Percentiles rank a stretch among this genome's conserved stretches.
These are phyloP conservation scores for Lineolata rhizophorae DNA, from an alignment of 495 filamentous ascomycete genomes.

Conservation along the genomic window DNA sequence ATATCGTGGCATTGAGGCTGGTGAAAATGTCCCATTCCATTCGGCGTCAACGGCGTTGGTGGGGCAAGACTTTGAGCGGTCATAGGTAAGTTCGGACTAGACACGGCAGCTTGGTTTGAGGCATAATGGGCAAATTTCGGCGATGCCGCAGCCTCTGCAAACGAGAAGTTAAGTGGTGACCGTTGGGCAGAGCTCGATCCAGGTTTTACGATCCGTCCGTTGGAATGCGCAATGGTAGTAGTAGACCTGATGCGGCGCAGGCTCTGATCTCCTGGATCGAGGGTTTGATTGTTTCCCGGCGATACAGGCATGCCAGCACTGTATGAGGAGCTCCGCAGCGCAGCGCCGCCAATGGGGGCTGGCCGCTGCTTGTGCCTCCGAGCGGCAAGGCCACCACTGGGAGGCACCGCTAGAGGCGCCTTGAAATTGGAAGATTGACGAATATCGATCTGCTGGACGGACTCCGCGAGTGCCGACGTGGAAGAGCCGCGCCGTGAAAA, in stretches of 20 bases:
- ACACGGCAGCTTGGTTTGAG: constrained; percentile 5
- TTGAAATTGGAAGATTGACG: constrained; percentile 4
- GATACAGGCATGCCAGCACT: constrained; percentile 12
- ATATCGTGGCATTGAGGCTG: constrained; percentile 11
- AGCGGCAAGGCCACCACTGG: constrained; percentile 15
- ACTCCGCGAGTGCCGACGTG: constrained; percentile 9
- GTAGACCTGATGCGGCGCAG: constrained; percentile 20
- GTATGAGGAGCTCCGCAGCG: constrained; percentile 19
- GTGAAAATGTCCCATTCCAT: constrained; percentile 11
- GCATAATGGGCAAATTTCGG: constrained; percentile 12
- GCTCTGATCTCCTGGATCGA: constrained; percentile 7
- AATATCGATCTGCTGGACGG: constrained; percentile 9
- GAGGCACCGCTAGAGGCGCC: constrained; percentile 15
- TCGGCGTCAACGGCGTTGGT: constrained; percentile 19
- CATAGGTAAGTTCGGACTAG: constrained; percentile 4
- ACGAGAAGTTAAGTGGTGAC: constrained; percentile 17
- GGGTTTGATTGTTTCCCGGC: constrained; percentile 3
- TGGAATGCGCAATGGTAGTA: constrained; percentile 7
- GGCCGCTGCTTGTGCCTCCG: constrained; percentile 15
- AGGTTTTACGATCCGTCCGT: constrained; percentile 17
- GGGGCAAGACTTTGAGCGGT: constrained; percentile 14
- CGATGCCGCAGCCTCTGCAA: constrained; percentile 17
- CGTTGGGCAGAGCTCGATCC: constrained; percentile 17
- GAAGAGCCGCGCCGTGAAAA: constrained; percentile 12
- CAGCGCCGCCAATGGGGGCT: constrained; percentile 11